phyloP scores from a whole-genome alignment of 139 green algal species.

The Volvox reticuliferus region DNA sequence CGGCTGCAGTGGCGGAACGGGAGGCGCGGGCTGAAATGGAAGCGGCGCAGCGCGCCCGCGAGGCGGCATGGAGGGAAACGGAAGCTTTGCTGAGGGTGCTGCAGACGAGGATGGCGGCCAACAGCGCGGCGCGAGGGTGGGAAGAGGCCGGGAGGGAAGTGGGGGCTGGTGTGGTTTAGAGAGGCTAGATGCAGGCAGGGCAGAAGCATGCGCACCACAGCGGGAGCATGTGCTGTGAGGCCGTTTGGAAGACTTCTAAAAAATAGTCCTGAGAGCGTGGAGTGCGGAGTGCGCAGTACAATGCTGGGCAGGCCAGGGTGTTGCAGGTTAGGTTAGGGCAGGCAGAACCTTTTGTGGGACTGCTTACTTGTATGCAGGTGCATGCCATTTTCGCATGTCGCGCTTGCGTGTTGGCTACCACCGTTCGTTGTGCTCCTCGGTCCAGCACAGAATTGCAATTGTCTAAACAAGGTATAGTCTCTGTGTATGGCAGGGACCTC shows the following conservation, averaged over 20 bases:
- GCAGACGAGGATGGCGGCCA: neutral
- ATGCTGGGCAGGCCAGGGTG: no score
- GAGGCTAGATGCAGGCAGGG: neutral
- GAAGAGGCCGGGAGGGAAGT: neutral
- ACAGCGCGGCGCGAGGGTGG: neutral
- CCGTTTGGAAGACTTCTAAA: neutral
- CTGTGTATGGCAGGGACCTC: neutral
- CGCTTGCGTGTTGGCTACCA: no score
- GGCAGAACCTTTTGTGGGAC: no score
- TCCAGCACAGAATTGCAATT: no score
- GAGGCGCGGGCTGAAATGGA: neutral
- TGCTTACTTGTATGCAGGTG: no score
- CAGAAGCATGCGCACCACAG: neutral
- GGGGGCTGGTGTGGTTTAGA: neutral
- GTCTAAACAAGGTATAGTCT: no score
- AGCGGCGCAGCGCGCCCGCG: neutral
- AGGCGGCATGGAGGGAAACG: constrained; percentile 5
- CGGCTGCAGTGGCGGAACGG: neutral
- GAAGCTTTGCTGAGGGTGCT: neutral
- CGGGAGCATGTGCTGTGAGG: neutral
- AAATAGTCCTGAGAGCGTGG: neutral
- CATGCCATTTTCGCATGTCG: no score
- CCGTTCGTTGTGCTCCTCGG: no score
- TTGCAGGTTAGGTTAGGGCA: no score
- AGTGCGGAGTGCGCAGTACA: neutral